These are phyloP conservation scores for Starmerella apis DNA, from an alignment of 805 yeast species.

Conservation along the genomic window DNA sequence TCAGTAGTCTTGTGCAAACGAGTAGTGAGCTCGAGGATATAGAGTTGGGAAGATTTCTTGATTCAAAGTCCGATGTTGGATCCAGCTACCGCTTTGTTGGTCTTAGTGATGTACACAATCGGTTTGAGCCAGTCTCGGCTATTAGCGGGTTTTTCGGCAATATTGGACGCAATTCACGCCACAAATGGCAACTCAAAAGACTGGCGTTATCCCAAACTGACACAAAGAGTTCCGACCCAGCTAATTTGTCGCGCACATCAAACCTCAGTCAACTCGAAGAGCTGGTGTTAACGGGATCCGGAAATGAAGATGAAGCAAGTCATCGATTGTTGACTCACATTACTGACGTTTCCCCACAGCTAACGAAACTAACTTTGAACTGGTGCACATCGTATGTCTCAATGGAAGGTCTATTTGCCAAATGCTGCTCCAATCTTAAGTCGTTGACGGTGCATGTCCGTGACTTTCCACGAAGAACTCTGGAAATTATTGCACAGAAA, in stretches of 20 bases:
- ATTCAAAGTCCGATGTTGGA: conserved; percentile 24
- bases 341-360: conserved; percentile 9
- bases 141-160: conserved; percentile 11
- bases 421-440: conserved; percentile 11
- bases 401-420: conserved; percentile 5
- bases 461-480: conserved; percentile 9
- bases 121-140: conserved; percentile 12
- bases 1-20: conserved; percentile 14
- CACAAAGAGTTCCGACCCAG: conserved; percentile 11
- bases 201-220: conserved; percentile 18
- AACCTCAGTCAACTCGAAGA: conserved; percentile 17
- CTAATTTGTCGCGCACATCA: neutral
- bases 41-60: conserved; percentile 22
- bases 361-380: conserved; percentile 15
- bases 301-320: conserved; percentile 12
- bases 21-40: conserved; percentile 21
- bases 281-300: conserved; percentile 18
- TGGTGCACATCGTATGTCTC: conserved; percentile 17
- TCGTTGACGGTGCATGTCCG: conserved; percentile 15
- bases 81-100: conserved; percentile 28
- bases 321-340: conserved; percentile 15
- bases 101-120: conserved; percentile 18
- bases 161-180: neutral
- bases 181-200: conserved; percentile 5
- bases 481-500: neutral